These are phyloP conservation scores for Phytophthora capsici DNA, from an alignment of 352 stramenopile species.

Conservation along the genomic window DNA sequence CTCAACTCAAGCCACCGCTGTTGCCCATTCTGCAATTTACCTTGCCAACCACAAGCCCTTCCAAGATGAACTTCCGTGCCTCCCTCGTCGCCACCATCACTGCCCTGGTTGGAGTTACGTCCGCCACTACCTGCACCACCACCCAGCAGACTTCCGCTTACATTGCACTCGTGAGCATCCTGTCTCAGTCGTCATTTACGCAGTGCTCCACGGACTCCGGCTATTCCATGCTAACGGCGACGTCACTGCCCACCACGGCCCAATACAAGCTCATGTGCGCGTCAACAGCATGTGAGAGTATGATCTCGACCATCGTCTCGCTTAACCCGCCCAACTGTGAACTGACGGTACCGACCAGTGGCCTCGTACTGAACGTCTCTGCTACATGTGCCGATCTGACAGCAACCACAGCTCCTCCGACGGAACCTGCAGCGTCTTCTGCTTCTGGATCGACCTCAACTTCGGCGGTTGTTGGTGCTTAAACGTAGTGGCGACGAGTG, in stretches of 20 bases:
- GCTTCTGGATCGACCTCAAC: not conserved
- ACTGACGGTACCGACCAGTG: constrained; percentile 28
- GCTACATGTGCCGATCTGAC: constrained; percentile 12
- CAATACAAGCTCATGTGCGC: constrained; percentile 36
- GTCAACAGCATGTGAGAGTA: constrained; percentile 26
- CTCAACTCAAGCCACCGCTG: not conserved
- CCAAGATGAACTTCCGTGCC: constrained; percentile 26
- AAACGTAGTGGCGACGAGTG: not conserved
- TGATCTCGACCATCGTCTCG: constrained; percentile 21
- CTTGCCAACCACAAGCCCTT: not conserved
- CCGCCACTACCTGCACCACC: constrained; percentile 16
- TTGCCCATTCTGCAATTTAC: not conserved
- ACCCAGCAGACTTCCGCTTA: constrained; percentile 23
- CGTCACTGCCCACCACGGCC: constrained; percentile 20
- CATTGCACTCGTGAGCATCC: constrained; percentile 13
- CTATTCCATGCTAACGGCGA: constrained; percentile 38
- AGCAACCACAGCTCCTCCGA: not conserved
- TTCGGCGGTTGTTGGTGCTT: not conserved
- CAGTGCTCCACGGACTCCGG: constrained; percentile 24
- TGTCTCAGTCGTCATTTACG: constrained; percentile 16
- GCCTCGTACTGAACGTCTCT: constrained; percentile 29
- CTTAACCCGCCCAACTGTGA: constrained; percentile 34
- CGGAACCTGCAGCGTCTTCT: not conserved
- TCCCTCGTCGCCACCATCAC: constrained; percentile 8
- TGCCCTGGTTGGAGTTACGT: constrained; percentile 8